phyloP scores from a whole-genome alignment of 2,329 filamentous ascomycete species.

The Exserohilum rostratum region DNA sequence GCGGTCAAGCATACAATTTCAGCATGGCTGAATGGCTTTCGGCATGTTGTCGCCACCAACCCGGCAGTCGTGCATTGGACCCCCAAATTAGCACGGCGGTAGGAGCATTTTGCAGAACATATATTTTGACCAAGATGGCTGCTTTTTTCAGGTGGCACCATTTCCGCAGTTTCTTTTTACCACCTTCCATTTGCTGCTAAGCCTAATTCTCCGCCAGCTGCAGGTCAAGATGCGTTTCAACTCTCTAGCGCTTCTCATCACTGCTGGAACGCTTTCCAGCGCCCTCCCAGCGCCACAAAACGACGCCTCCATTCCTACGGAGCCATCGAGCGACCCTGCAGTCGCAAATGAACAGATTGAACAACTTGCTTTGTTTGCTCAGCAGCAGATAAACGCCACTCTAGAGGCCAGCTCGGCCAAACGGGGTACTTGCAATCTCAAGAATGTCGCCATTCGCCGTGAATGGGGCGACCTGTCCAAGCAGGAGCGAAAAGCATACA shows the following conservation, averaged over 20 bases:
- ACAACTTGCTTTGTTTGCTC: constrained; percentile 29
- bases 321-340: constrained; percentile 27
- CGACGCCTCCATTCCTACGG: constrained; percentile 22
- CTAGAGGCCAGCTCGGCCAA: constrained; percentile 25
- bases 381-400: constrained; percentile 22
- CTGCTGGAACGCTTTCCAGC: constrained; percentile 30
- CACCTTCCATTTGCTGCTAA: background rate
- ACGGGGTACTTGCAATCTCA: constrained; percentile 30
- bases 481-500: constrained; percentile 43
- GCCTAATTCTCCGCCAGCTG: background rate
- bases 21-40: constrained; percentile 2
- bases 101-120: background rate
- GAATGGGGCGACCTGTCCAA: constrained; percentile 37
- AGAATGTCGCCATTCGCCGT: constrained; percentile 33
- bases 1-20: constrained; percentile 3
- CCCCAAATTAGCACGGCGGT: background rate
- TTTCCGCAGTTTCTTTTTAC: background rate
- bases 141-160: background rate
- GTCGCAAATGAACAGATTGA: constrained; percentile 33
- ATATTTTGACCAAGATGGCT: background rate
- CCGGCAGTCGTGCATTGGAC: constrained; percentile 5
- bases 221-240: constrained; percentile 34
- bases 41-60: constrained; percentile 1
- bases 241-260: constrained; percentile 29
- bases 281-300: constrained; percentile 34